Percentiles rank a stretch among this genome's conserved stretches.
Evolutionary conservation across 257 asterid species (phyloP).

Genomic region (Scutellaria minor): DNA sequence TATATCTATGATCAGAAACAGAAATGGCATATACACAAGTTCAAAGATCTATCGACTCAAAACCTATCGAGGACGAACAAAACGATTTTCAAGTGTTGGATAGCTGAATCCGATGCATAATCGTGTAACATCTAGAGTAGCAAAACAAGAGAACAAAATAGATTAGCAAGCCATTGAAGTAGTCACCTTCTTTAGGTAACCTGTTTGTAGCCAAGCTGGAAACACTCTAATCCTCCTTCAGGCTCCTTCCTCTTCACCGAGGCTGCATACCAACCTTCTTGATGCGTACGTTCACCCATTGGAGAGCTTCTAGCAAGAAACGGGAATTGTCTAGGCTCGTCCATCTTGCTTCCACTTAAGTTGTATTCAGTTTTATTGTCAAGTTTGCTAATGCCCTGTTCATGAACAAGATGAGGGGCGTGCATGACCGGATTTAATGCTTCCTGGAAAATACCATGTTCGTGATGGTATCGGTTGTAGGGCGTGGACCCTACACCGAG

Average conservation of each 20-base stretch:
- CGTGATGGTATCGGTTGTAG: constrained; percentile 37
- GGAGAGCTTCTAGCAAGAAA: constrained; percentile 40
- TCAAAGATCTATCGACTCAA: constrained; percentile 31
- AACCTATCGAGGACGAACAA: background rate
- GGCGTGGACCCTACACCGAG: constrained; percentile 36
- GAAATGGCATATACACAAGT: constrained; percentile 27
- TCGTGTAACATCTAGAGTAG: constrained; percentile 24
- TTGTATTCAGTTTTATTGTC: constrained; percentile 37
- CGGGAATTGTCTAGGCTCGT: constrained; percentile 33
- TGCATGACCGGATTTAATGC: background rate
- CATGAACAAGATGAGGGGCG: constrained; percentile 36
- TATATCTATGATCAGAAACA: constrained; percentile 28
- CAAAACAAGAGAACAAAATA: constrained; percentile 33
- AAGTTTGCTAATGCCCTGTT: constrained; percentile 30
- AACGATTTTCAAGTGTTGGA: constrained; percentile 13
- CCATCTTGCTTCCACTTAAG: constrained; percentile 40
- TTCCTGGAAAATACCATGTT: background rate
- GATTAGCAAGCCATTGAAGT: constrained; percentile 36
- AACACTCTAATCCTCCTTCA: constrained; percentile 51
- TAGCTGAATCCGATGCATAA: constrained; percentile 29
- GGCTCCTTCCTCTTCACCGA: constrained; percentile 62
- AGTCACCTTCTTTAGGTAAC: constrained; percentile 35
- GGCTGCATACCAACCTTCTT: constrained; percentile 42
- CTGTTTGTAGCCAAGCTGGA: constrained; percentile 51
- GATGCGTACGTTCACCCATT: constrained; percentile 39